Base-by-base conservation (phyloP, 495 filamentous ascomycete species). In the Apiosordaria backusii region DNA sequence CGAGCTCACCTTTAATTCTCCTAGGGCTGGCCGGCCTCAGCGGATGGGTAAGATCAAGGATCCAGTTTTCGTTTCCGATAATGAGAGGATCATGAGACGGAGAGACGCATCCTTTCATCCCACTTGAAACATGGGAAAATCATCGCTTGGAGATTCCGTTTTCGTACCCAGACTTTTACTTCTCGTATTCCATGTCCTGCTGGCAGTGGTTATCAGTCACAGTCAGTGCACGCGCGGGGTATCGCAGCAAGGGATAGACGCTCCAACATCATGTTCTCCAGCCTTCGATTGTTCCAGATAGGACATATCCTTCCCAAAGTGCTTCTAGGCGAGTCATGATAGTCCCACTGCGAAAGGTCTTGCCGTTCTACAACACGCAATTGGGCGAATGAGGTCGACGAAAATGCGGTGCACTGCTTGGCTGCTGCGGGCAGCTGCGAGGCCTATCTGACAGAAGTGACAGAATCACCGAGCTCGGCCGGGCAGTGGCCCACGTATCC, bases 401-500 rank as follows among this genome's bases (percentile, higher is more conserved):
- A 45, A 45, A 45, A 45, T 45, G 35, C 35, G 35, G 35, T 45
- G 13, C 35, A 18, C 35, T 45, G 35, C 35, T 45, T 45, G 35
- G 35, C 35, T 45, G 35, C 59, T 62, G 60, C 60, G 50, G 60
- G 16, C 60, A 35, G 24, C 60, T 62, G 27, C 29, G 45, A 19
- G 19, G 22, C 1, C 19, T 58, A 24, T 26, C 25, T 58, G 55
- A 26, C 40, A 23, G 50, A 45, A 29, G 10, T 63, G 61, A 63
- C 61, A 63, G 61, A n/a, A 21, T 54, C 22, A n/a, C 61, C 45
- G 22, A 26, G 19, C 61, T 53, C 16, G 61, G 24, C 21, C 61
- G 22, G 50, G 19, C 3, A 63, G 61, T 63, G 61, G 61, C 52
- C 45, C 50, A 55, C 61, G 22, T 63, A 55, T 55, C 52, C 52